Evolutionary conservation across 805 yeast genomes (phyloP).

Genomic region (Saturnispora mendoncae): DNA sequence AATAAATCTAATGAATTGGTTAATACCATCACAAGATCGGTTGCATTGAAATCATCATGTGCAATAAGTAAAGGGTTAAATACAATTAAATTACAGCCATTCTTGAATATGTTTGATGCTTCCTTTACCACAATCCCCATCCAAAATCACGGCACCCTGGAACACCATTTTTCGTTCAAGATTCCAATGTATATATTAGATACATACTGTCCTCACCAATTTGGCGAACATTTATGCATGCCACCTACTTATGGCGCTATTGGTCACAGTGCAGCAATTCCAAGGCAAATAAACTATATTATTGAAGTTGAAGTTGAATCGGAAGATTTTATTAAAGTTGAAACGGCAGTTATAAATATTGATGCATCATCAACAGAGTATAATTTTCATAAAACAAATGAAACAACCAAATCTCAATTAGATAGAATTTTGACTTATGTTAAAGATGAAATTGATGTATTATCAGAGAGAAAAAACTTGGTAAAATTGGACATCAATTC

Average conservation of each 20-base stretch:
- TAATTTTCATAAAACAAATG: not conserved
- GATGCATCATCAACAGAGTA: slow-evolving; percentile 1
- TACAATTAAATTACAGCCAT: slow-evolving; percentile 4
- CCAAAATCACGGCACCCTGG: not conserved
- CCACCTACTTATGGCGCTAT: slow-evolving; percentile 34
- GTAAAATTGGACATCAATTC: not conserved
- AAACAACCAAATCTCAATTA: slow-evolving; percentile 5
- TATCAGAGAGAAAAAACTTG: slow-evolving; percentile 10
- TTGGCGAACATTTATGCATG: slow-evolving; percentile 26
- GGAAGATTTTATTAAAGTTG: slow-evolving; percentile 13
- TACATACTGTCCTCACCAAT: slow-evolving; percentile 39
- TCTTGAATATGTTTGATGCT: slow-evolving; percentile 32
- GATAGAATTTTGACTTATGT: slow-evolving; percentile 10
- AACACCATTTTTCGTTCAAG: slow-evolving; percentile 37
- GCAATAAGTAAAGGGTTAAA: not conserved
- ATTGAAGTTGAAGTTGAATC: slow-evolving; percentile 37
- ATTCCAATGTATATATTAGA: slow-evolving; percentile 47
- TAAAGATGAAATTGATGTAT: slow-evolving; percentile 7
- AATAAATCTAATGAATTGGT: slow-evolving; percentile 29
- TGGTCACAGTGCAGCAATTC: slow-evolving; percentile 31
- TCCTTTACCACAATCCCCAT: not conserved
- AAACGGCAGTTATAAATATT: not conserved
- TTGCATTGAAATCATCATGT: slow-evolving; percentile 28
- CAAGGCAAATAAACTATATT: slow-evolving; percentile 38
- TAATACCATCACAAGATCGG: not conserved